Evolutionary conservation across 2,329 filamentous ascomycete genomes (phyloP), one percentile per base, ranked within the genome.

Genomic region (Ceratocystis papillata): DNA sequence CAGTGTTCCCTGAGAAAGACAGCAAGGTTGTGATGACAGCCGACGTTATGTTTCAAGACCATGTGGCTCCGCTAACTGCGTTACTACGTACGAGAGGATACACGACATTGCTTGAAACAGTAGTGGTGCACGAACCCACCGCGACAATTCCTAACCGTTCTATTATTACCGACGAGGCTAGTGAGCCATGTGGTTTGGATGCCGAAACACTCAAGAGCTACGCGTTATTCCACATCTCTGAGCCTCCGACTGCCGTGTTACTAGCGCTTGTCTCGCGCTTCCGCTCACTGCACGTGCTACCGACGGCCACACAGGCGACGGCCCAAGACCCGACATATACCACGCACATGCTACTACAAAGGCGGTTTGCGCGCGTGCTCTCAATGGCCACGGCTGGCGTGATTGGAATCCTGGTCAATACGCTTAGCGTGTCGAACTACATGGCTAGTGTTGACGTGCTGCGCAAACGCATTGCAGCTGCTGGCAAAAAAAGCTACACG

Each of bases 401-500:
- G 63, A 90, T 96, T 71, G 94, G 94, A 6, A 96, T 99, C 68
- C 79, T 99, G 1, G 91, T 99, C 75, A 97, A 97, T 76, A 99
- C 94, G 0, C 84, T 99, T 3, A 93, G 88, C 25, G 90, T 97
- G 5, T 86, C 87, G 68, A 95, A 96, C 74, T 97, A 96, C 77
- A 81, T 96, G 69, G 79, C 84, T 15, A 91, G 92, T 0, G 85
- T 97, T 50, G 81, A 87, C 15, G 81, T 87, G 65, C 81, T 96
- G 41, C 86, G 88, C 68, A 75, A 78, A 6, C 83, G 86, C 69
- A 96, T 99, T 70, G 81, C 84, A 0, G 81, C 80, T 0, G 89
- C 90, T 0, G 92, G 91, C 10, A 97, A 97, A 78, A 99, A 97
- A 78, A 88, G 85, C 74, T 99, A 99, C 75, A 90, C 93, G 1